A percentile compares a stretch with the other conserved stretches of the same genome.
These are phyloP conservation scores for Blakeslea trispora DNA, from an alignment of 371 early-diverging fungal genomes.

Conservation along the genomic window DNA sequence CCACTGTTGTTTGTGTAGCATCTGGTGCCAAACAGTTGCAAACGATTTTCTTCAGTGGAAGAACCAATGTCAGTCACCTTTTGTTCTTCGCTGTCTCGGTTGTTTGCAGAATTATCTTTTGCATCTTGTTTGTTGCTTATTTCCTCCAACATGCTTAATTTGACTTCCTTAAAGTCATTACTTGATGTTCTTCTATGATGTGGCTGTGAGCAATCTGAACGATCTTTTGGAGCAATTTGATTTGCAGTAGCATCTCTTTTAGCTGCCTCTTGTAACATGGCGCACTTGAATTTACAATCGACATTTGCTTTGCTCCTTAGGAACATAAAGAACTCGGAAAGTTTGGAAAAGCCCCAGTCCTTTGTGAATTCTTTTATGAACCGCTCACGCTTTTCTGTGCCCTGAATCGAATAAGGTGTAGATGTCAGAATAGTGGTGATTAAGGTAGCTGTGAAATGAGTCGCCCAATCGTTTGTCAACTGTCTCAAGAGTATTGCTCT, in stretches of 20 bases:
- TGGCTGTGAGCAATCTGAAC: not conserved
- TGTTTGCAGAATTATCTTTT: too few species aligned
- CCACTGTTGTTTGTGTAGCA: too few species aligned
- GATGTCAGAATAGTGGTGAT: conserved; percentile 43
- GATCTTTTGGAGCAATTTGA: not conserved
- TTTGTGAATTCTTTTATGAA: conserved; percentile 70
- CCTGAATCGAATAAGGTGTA: conserved; percentile 39
- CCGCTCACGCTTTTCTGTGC: conserved; percentile 51
- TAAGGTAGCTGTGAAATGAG: conserved; percentile 60
- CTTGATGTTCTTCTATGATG: conserved; percentile 49
- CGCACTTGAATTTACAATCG: conserved; percentile 71
- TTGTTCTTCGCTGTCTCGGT: too few species aligned
- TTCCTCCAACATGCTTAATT: conserved; percentile 16
- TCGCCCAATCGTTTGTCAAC: conserved; percentile 62
- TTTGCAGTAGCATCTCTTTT: conserved; percentile 18
- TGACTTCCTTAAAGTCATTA: conserved; percentile 43
- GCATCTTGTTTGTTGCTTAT: not conserved
- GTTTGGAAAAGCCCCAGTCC: conserved; percentile 78
- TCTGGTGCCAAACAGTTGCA: not conserved
- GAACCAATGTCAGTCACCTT: too few species aligned
- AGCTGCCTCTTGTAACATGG: conserved; percentile 76
- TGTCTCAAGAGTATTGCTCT: conserved; percentile 58
- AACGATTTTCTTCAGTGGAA: too few species aligned
- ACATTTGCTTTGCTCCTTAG: conserved; percentile 68
- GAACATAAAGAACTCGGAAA: conserved; percentile 78